Percentiles rank a stretch among this genome's conserved stretches.
phyloP scores from a whole-genome alignment of 2,329 filamentous ascomycete species.

The Alternaria brassicae region DNA sequence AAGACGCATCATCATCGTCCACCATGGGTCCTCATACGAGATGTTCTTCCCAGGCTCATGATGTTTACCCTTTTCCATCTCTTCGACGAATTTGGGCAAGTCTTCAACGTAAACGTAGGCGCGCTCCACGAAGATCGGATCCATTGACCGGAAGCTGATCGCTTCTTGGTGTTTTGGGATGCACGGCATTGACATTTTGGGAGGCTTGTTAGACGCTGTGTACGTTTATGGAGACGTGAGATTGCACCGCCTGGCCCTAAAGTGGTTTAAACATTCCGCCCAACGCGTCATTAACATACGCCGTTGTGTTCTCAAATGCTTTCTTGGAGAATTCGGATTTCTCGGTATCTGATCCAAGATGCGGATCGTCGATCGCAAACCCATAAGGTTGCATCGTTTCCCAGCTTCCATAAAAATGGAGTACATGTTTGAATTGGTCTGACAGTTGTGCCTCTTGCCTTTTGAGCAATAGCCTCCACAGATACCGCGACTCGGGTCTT shows the following conservation, averaged over 20 bases:
- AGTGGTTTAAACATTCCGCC: too few species aligned
- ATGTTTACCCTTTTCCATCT: background rate
- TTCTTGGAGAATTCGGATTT: background rate
- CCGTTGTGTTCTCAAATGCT: background rate
- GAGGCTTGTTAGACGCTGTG: background rate
- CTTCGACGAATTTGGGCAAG: background rate
- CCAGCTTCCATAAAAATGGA: background rate
- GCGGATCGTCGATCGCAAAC: background rate
- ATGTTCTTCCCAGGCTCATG: background rate
- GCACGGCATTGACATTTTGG: background rate
- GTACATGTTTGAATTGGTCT: background rate
- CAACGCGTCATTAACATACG: background rate
- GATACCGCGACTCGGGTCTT: background rate
- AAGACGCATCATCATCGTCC: background rate
- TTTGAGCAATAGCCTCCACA: background rate
- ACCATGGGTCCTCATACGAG: background rate
- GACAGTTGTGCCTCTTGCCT: background rate
- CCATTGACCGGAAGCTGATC: background rate
- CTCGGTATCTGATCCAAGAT: accelerated
- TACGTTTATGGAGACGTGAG: background rate
- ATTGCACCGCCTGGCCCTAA: too few species aligned
- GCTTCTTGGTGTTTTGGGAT: background rate
- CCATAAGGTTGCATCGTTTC: accelerated
- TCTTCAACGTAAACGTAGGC: background rate
- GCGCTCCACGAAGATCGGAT: background rate